phyloP scores from a whole-genome alignment of 177 flowering plant species.

The Vitis hybrid region DNA sequence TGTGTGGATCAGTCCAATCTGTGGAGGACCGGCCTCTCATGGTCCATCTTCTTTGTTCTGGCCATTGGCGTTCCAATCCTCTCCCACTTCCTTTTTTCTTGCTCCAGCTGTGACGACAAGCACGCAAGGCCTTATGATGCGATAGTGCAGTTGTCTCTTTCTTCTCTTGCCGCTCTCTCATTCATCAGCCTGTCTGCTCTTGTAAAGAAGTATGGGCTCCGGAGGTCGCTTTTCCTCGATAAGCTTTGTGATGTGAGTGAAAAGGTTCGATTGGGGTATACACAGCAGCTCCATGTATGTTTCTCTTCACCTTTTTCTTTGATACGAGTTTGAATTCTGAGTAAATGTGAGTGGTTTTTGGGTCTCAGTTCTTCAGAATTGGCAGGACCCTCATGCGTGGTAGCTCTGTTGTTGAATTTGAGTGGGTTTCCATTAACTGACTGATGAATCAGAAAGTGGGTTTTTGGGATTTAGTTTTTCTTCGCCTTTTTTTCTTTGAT shows the following conservation, averaged over 20 bases:
- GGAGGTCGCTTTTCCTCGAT: slow-evolving; percentile 40
- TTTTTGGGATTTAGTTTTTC: too few species aligned
- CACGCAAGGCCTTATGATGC: slow-evolving; percentile 49
- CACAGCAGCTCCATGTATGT: slow-evolving; percentile 30
- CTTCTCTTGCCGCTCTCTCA: slow-evolving; percentile 29
- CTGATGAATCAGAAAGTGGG: too few species aligned
- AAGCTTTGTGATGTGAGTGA: slow-evolving; percentile 30
- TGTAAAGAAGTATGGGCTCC: slow-evolving; percentile 30
- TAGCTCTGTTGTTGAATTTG: too few species aligned
- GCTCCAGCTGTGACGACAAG: slow-evolving; percentile 39
- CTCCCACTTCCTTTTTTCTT: slow-evolving; percentile 41
- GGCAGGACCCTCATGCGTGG: too few species aligned
- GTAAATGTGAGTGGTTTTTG: not conserved
- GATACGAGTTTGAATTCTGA: not conserved
- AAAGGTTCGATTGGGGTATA: slow-evolving; percentile 25
- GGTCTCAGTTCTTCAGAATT: too few species aligned
- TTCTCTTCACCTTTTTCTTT: not conserved
- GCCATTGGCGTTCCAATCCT: slow-evolving; percentile 40
- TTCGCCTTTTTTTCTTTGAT: too few species aligned
- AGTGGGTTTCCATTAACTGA: too few species aligned
- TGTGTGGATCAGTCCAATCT: slow-evolving; percentile 53
- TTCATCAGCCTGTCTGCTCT: slow-evolving; percentile 29
- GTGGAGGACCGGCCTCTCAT: slow-evolving; percentile 41
- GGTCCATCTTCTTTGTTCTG: slow-evolving; percentile 48
- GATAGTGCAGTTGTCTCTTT: slow-evolving; percentile 39